Evolutionary conservation across 805 yeast genomes (phyloP).

Genomic region (Candida jianshihensis): DNA sequence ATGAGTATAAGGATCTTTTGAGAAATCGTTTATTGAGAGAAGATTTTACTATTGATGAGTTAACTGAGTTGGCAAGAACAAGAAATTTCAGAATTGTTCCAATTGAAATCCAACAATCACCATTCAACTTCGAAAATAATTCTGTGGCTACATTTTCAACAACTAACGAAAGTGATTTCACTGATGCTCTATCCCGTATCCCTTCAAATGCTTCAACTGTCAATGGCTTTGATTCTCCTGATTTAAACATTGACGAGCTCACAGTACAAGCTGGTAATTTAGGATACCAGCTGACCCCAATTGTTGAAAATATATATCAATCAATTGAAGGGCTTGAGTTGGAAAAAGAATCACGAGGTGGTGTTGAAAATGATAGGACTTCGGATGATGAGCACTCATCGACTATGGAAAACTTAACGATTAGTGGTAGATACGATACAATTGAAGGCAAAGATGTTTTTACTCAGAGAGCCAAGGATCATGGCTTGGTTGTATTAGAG

Average conservation of each 20-base stretch:
- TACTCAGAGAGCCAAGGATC: slow-evolving; percentile 8
- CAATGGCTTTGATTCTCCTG: slow-evolving; percentile 7
- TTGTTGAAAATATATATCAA: background rate
- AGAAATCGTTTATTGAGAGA: slow-evolving; percentile 19
- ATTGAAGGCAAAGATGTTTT: slow-evolving; percentile 6
- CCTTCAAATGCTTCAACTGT: slow-evolving; percentile 21
- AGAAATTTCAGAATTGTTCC: slow-evolving; percentile 31
- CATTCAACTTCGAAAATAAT: slow-evolving; percentile 6
- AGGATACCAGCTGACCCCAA: slow-evolving; percentile 14
- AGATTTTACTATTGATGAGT: slow-evolving; percentile 23
- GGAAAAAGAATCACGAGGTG: slow-evolving; percentile 5
- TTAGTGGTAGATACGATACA: slow-evolving; percentile 4
- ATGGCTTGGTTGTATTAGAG: slow-evolving; percentile 23
- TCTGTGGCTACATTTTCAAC: slow-evolving; percentile 20
- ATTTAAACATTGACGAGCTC: slow-evolving; percentile 13
- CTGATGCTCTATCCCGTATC: slow-evolving; percentile 24
- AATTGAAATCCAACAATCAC: slow-evolving; percentile 3
- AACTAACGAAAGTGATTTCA: slow-evolving; percentile 23
- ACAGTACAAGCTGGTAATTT: slow-evolving; percentile 12
- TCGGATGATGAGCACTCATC: slow-evolving; percentile 7
- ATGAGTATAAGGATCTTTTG: slow-evolving; percentile 33
- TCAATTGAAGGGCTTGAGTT: slow-evolving; percentile 1
- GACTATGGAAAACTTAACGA: slow-evolving; percentile 6
- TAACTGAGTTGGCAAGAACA: slow-evolving; percentile 27
- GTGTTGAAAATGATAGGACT: slow-evolving; percentile 11